Conservation (phyloP, 1,284 basidiomycete genomes). For the Naganishia sp. region DNA sequence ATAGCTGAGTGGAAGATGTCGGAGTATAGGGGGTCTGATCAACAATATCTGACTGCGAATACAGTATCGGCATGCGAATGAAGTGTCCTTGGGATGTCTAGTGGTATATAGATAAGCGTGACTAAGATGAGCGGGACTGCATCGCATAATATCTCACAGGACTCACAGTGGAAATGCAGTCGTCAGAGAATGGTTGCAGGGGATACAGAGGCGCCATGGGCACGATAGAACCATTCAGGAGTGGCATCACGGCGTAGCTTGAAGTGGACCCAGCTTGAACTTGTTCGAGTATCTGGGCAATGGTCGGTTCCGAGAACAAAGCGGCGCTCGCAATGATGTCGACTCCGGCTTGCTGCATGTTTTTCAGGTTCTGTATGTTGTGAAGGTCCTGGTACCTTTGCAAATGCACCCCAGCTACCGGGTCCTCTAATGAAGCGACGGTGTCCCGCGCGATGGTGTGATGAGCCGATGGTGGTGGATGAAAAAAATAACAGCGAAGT, state of each 20-base stretch:
- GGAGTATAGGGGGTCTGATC: too few relatives aligned
- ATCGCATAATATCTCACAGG: too few relatives aligned
- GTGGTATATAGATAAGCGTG: too few relatives aligned
- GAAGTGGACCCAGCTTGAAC: neutral
- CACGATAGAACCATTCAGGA: constrained; percentile 2
- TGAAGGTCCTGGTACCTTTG: constrained; percentile 16
- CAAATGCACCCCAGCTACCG: neutral
- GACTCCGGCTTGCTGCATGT: constrained; percentile 9
- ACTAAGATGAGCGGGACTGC: neutral
- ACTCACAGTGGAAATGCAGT: constrained; percentile 10
- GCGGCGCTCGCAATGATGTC: constrained; percentile 11
- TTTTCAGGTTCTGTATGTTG: constrained; percentile 8
- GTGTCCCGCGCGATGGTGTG: constrained; percentile 7
- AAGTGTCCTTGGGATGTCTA: constrained; percentile 20
- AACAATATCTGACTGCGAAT: neutral
- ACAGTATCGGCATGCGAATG: neutral
- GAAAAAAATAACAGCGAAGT: constrained; percentile 19
- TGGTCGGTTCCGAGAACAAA: neutral
- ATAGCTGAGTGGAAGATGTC: neutral
- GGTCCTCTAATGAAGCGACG: constrained; percentile 9
- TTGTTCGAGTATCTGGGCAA: neutral
- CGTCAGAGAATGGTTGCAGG: neutral
- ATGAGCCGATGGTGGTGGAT: constrained; percentile 14
- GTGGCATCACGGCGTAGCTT: constrained; percentile 7
- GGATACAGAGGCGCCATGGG: constrained; percentile 11